phyloP scores from a whole-genome alignment of 306 rosid species.

The Malus asiatica region DNA sequence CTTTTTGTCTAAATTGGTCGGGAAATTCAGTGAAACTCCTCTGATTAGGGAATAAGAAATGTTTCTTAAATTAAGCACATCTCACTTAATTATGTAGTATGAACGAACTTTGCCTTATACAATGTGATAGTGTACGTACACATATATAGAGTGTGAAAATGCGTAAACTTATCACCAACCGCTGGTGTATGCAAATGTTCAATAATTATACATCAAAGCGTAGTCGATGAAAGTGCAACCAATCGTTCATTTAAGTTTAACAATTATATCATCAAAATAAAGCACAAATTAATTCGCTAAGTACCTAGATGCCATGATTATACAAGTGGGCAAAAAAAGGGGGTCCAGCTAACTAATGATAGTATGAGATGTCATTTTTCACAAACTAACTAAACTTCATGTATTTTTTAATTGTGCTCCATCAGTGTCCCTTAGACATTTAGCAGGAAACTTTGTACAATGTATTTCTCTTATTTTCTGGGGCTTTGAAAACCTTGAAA shows the following conservation, averaged over 20 bases:
- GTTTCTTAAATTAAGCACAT: conserved; percentile 23
- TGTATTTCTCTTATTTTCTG: not conserved
- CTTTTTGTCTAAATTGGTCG: conserved; percentile 41
- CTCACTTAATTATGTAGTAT: conserved; percentile 29
- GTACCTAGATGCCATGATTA: conserved; percentile 19
- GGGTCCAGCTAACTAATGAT: conserved; percentile 20
- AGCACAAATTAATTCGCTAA: conserved; percentile 5
- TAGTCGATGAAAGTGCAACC: conserved; percentile 19
- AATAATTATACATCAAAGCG: conserved; percentile 11
- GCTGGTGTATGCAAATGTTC: not conserved
- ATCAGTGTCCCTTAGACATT: conserved; percentile 15
- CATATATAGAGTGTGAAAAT: not conserved
- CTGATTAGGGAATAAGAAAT: conserved; percentile 46
- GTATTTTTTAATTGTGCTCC: conserved; percentile 11
- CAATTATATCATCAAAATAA: not conserved
- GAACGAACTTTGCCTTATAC: not conserved
- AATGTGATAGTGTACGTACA: no score
- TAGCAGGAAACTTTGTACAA: conserved; percentile 7
- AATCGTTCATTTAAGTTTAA: not conserved
- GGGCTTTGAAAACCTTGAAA: not conserved
- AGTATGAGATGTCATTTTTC: conserved; percentile 4
- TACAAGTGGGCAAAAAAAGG: conserved; percentile 31
- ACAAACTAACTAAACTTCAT: not conserved
- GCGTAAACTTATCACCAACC: not conserved
- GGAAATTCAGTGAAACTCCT: conserved; percentile 44